These are phyloP conservation scores for Termitomyces sp. DNA, from an alignment of 768 basidiomycete genomes.

Conservation along the genomic window DNA sequence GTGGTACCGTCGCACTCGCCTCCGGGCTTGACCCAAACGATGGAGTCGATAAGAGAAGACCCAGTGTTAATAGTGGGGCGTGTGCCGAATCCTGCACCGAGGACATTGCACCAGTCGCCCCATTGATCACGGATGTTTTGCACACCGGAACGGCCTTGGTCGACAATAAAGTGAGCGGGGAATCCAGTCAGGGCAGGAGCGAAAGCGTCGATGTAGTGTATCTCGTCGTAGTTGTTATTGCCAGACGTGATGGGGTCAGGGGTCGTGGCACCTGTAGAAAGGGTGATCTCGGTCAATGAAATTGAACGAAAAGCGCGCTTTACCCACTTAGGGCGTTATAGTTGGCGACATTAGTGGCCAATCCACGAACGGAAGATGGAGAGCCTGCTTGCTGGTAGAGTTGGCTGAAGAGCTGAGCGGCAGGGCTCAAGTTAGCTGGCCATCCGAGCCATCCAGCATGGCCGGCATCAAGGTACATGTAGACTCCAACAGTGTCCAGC, in stretches of 20 bases:
- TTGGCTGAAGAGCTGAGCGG: constrained; percentile 51
- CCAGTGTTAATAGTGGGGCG: constrained; percentile 58
- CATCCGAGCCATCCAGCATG: constrained; percentile 70
- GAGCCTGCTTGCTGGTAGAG: constrained; percentile 51
- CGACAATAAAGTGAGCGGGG: constrained; percentile 64
- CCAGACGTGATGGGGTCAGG: constrained; percentile 64
- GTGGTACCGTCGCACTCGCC: constrained; percentile 65
- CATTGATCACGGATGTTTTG: constrained; percentile 59
- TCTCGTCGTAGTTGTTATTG: constrained; percentile 61
- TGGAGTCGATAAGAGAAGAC: constrained; percentile 51
- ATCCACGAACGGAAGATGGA: constrained; percentile 54
- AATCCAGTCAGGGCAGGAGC: constrained; percentile 49
- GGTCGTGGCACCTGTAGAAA: constrained; percentile 36
- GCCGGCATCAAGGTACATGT: constrained; percentile 62
- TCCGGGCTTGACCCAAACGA: constrained; percentile 70
- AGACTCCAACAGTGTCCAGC: constrained; percentile 53
- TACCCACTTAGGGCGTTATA: constrained; percentile 39
- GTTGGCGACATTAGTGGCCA: constrained; percentile 58
- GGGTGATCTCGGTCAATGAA: constrained; percentile 23
- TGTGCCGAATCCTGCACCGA: constrained; percentile 60
- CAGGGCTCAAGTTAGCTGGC: constrained; percentile 61
- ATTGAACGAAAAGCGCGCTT: background rate
- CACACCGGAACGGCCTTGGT: constrained; percentile 62
- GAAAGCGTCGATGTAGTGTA: constrained; percentile 57
- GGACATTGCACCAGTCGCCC: constrained; percentile 73